Conservation (phyloP, 2,329 filamentous ascomycete species). For the Verticillium isaacii region DNA sequence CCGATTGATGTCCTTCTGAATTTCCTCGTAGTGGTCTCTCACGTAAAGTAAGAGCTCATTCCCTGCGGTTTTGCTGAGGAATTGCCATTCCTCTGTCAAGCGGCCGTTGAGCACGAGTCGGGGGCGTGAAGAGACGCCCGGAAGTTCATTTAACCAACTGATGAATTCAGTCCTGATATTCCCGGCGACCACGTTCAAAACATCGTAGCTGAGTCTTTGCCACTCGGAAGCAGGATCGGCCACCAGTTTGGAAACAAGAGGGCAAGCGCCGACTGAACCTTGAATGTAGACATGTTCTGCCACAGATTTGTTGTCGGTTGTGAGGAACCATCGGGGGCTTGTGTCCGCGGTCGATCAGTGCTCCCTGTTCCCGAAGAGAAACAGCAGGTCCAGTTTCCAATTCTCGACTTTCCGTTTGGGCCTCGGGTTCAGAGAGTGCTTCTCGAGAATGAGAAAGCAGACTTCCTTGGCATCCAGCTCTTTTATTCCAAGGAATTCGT, state of each 20-base stretch:
- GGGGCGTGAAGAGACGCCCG: not conserved
- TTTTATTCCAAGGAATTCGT: not conserved
- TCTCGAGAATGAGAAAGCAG: not conserved
- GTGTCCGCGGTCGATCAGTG: not conserved
- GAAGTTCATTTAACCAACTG: not conserved
- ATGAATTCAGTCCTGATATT: conserved; percentile 7
- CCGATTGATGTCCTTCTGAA: not conserved
- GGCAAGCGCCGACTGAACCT: not conserved
- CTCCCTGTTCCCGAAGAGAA: not conserved
- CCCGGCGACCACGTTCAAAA: not conserved
- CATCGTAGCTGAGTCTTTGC: not conserved
- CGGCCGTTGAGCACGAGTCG: not conserved
- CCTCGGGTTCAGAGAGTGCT: not conserved
- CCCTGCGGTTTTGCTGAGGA: not conserved
- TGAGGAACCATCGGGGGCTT: not conserved
- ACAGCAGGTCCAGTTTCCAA: not conserved
- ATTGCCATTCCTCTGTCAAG: not conserved
- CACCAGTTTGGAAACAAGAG: not conserved
- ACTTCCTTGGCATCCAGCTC: not conserved
- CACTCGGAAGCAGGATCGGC: not conserved
- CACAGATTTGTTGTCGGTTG: not conserved
- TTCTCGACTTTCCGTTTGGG: not conserved
- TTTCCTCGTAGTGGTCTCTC: not conserved
- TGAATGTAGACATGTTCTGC: not conserved
- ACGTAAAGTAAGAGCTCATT: not conserved